These are phyloP conservation scores for Bipolaris oryzae DNA, from an alignment of 2,329 filamentous ascomycete species.

Conservation along the genomic window DNA sequence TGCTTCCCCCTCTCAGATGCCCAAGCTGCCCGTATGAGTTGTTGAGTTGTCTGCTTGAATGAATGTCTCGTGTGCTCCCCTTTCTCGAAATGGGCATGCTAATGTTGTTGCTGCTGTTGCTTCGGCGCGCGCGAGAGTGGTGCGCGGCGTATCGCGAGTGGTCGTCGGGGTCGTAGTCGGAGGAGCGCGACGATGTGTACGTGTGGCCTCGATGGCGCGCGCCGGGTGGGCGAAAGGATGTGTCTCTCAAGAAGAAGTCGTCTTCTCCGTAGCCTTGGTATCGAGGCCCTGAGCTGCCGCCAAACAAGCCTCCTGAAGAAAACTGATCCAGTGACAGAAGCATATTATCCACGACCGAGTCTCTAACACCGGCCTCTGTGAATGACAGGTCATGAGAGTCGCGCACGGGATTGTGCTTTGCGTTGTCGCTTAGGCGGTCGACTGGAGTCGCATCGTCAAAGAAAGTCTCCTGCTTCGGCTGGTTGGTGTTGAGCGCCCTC, in stretches of 20 bases:
- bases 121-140: constrained; percentile 65
- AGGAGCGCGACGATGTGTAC: constrained; percentile 65
- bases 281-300: constrained; percentile 21
- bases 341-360: constrained; percentile 96
- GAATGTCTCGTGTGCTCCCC: constrained; percentile 45
- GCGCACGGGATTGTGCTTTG: constrained; percentile 30
- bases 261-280: constrained; percentile 51
- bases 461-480: constrained; percentile 40
- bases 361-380: constrained; percentile 73
- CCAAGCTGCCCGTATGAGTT: constrained; percentile 34
- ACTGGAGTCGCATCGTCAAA: constrained; percentile 47
- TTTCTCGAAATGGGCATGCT: constrained; percentile 35
- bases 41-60: constrained; percentile 30
- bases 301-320: constrained; percentile 29
- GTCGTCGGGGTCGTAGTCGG: constrained; percentile 57
- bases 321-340: constrained; percentile 85
- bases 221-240: constrained; percentile 38
- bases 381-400: constrained; percentile 89
- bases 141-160: constrained; percentile 51
- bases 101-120: constrained; percentile 80
- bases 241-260: constrained; percentile 45
- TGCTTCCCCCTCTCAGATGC: constrained; percentile 53
- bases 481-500: constrained; percentile 41
- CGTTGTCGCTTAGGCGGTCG: constrained; percentile 29
- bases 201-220: constrained; percentile 63